Evolutionary conservation across 2,329 filamentous ascomycete species (phyloP).

Genomic region (Pyrenochaeta sp.): DNA sequence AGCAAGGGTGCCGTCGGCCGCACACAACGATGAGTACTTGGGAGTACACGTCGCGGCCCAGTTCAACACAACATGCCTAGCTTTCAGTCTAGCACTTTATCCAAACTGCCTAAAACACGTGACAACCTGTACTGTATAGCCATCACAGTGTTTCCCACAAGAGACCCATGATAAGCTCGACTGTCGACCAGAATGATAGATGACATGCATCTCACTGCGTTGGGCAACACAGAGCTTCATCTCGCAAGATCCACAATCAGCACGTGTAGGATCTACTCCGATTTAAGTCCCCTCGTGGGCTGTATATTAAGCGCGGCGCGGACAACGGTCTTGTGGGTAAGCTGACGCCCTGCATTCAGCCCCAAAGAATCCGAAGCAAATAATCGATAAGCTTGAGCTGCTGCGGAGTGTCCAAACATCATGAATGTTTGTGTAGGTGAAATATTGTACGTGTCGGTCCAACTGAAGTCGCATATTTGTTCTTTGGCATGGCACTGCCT

Average conservation of each 20-base stretch:
- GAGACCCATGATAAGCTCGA: not conserved
- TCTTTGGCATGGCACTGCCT: too few species aligned
- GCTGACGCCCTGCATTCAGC: conserved; percentile 15
- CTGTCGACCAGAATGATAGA: not conserved
- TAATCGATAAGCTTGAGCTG: conserved; percentile 4
- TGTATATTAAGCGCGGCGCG: conserved; percentile 19
- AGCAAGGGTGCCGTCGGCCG: too few species aligned
- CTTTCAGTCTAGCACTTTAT: too few species aligned
- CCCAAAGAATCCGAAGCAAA: conserved; percentile 3
- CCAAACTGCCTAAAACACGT: too few species aligned
- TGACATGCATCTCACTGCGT: not conserved
- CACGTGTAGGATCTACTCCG: not conserved
- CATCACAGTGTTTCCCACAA: not conserved
- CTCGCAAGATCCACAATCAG: conserved; percentile 2
- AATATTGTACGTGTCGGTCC: too few species aligned
- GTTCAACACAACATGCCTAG: too few species aligned
- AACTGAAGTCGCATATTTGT: too few species aligned
- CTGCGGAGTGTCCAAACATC: too few species aligned
- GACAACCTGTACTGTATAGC: too few species aligned
- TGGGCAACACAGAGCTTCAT: not conserved
- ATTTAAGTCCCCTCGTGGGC: conserved; percentile 5
- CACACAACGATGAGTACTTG: too few species aligned
- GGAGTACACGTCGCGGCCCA: too few species aligned
- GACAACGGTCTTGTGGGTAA: conserved; percentile 5
- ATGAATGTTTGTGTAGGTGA: too few species aligned